A percentile compares a stretch with the other conserved stretches of the same genome.
Evolutionary conservation across 1,284 basidiomycete genomes (phyloP).

Genomic region (Ceratobasidium sp.): DNA sequence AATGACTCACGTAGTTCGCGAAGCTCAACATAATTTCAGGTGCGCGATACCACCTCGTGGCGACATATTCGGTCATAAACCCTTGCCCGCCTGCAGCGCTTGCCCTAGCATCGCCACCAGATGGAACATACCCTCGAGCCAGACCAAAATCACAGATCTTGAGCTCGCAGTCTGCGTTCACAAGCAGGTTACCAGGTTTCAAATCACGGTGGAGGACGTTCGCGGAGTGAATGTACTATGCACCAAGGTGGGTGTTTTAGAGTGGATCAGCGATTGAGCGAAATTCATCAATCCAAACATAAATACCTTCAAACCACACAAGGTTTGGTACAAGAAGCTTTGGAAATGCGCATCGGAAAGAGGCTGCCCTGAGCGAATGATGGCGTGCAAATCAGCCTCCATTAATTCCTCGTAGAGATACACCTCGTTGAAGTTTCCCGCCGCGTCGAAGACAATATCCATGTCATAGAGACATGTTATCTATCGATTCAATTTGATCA

Average conservation of each 20-base stretch:
- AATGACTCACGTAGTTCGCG: slow-evolving; percentile 86
- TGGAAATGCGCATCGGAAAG: slow-evolving; percentile 98
- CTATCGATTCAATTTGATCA: slow-evolving; percentile 59
- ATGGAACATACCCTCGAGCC: slow-evolving; percentile 91
- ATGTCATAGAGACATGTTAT: slow-evolving; percentile 96
- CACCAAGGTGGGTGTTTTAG: neutral
- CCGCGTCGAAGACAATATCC: slow-evolving; percentile 93
- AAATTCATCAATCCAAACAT: slow-evolving; percentile 4
- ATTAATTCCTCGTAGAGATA: slow-evolving; percentile 98
- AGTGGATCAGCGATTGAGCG: slow-evolving; percentile 39
- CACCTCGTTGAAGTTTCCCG: slow-evolving; percentile 93
- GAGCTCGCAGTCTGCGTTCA: slow-evolving; percentile 98
- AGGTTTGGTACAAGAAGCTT: slow-evolving; percentile 98
- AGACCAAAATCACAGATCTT: slow-evolving; percentile 99
- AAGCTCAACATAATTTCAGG: slow-evolving; percentile 99
- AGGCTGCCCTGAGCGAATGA: slow-evolving; percentile 97
- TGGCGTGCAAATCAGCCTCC: slow-evolving; percentile 99
- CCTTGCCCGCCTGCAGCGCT: slow-evolving; percentile 83
- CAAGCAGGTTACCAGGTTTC: slow-evolving; percentile 95
- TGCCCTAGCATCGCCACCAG: slow-evolving; percentile 74
- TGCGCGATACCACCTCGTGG: slow-evolving; percentile 97
- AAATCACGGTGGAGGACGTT: slow-evolving; percentile 98
- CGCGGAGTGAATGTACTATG: slow-evolving; percentile 96
- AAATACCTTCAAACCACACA: slow-evolving; percentile 87
- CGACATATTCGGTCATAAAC: slow-evolving; percentile 99